Conservation (phyloP, 2,329 filamentous ascomycete species). For the Alternaria atra region DNA sequence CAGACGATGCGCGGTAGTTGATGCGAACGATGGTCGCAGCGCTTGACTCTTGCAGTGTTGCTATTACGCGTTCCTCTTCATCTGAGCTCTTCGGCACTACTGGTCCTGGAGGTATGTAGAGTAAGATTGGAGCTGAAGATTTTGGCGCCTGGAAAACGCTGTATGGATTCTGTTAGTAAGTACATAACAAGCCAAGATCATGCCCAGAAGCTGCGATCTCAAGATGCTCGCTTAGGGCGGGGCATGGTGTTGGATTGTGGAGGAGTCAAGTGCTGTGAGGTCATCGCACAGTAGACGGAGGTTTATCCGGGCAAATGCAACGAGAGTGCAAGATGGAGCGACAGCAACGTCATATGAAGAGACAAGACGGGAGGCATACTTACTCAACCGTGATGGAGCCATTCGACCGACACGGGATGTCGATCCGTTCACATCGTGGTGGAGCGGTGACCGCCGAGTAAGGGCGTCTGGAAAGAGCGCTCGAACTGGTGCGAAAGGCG, state of each 20-base stretch:
- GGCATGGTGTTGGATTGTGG: conserved; percentile 3
- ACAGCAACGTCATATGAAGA: conserved; percentile 7
- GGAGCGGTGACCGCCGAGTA: conserved; percentile 34
- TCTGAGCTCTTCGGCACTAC: conserved; percentile 34
- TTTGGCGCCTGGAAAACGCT: conserved; percentile 48
- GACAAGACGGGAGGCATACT: conserved; percentile 19
- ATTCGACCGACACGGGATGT: conserved; percentile 54
- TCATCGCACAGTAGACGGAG: conserved; percentile 11
- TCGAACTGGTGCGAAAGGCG: not conserved
- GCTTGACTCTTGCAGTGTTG: conserved; percentile 47
- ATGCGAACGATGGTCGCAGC: conserved; percentile 55
- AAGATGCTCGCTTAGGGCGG: conserved; percentile 3
- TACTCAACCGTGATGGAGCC: conserved; percentile 55
- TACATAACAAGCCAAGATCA: not conserved
- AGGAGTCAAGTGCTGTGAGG: conserved; percentile 7
- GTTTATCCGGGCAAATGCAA: conserved; percentile 5
- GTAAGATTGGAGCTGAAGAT: conserved; percentile 41
- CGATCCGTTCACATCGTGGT: conserved; percentile 40
- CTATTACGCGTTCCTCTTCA: conserved; percentile 44
- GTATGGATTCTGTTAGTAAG: conserved; percentile 17
- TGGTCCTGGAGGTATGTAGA: conserved; percentile 58
- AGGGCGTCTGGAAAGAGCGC: conserved; percentile 14
- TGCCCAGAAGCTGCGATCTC: not conserved
- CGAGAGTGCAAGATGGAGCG: not conserved
- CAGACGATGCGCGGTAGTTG: conserved; percentile 55